Evolutionary conservation across 352 stramenopile genomes (phyloP), one percentile per base, ranked within the genome.

Genomic region (Lagenidium giganteum): DNA sequence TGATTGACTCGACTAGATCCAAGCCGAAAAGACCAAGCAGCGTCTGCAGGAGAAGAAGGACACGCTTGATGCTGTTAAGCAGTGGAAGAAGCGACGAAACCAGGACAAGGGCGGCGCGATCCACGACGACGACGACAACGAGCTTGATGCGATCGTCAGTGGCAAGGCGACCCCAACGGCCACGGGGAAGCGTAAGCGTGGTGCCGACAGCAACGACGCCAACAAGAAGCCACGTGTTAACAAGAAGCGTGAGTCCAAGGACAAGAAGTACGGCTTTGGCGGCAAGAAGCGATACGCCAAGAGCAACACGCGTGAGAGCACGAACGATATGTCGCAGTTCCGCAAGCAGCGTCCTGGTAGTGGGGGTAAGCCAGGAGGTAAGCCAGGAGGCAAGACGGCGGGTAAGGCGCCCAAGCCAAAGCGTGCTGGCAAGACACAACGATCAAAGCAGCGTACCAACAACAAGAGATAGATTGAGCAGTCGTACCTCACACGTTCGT

Each of bases 61-160:
- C 43, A 91, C 81, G 47, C 64, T 91, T n/a, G 67, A 89, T 20
- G 76, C 78, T 6, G 76, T 93, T 25, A 91, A 93, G 63, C 78
- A 91, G 60, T 93, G 81, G 81, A 93, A 93, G 60, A 93, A 91
- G 65, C 73, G 78, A 13, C 47, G 86, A 84, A 67, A 70, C 64
- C 39, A 83, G 65, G 74, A 90, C 67, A 83, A 82, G 47, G 63
- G 66, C 16, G 65, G 64, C 3, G 65, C 57, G 1, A 55, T 67
- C 28, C 67, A 83, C 46, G 71, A 87, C 42, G 67, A 75, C 25
- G 70, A 87, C 36, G 74, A 89, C 42, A 57, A 57, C 42, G 64
- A 87, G 37, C 61, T 87, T 21, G 74, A 86, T 44, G 65, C 60
- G 18, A 84, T 84, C 50, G 70, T 87, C 27, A 67, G 44, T 42